Conservation (phyloP, 371 early-diverging fungal genomes). For the Capniomyces stellatus region DNA sequence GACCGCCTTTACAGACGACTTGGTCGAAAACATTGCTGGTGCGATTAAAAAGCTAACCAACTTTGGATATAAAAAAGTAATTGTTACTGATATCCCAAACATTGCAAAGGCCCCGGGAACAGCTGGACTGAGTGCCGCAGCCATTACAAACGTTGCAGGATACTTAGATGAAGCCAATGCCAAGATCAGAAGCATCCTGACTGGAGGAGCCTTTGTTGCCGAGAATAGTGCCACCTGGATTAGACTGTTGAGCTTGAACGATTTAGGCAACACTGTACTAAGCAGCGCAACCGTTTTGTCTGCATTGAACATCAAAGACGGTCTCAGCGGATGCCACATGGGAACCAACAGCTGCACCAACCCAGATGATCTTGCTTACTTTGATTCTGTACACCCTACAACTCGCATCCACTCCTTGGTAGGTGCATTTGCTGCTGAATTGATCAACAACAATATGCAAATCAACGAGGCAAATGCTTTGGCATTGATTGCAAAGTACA, state of each 20-base stretch:
- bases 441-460: background rate
- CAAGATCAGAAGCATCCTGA: too few species aligned
- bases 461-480: background rate
- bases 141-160: background rate
- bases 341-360: too few species aligned
- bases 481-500: background rate
- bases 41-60: background rate
- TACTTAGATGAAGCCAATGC: background rate
- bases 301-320: too few species aligned
- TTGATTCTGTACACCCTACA: slow-evolving; percentile 1
- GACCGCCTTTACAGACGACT: background rate
- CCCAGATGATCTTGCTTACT: background rate
- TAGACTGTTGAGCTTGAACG: too few species aligned
- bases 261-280: too few species aligned
- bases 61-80: slow-evolving; percentile 4
- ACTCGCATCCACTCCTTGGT: background rate
- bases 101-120: background rate
- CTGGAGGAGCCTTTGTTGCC: too few species aligned
- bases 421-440: background rate
- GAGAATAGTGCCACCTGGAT: too few species aligned
- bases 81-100: slow-evolving; percentile 5
- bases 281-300: too few species aligned
- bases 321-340: too few species aligned
- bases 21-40: background rate
- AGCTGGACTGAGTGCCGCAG: background rate